Evolutionary conservation across 495 filamentous ascomycete species (phyloP), one percentile per base, ranked within the genome.

Genomic region (Penicillium samsonianum): DNA sequence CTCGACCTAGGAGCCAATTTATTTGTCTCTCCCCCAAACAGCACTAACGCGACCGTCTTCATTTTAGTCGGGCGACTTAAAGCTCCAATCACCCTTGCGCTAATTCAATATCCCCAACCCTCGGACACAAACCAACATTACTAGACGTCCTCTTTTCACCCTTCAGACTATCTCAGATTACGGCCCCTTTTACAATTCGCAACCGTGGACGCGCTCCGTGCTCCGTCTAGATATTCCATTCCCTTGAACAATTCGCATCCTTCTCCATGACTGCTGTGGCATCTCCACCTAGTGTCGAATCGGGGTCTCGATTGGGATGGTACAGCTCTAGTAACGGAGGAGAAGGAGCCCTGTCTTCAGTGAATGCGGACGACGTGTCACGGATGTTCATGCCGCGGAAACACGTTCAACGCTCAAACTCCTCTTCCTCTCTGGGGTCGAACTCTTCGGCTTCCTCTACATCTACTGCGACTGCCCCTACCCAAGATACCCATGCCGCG

Each of bases 191-290:
- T 37, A 4, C 25, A 55, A 49, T 53, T 37, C 28, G 60, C 54
- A 52, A 59, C 54, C 53, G 47, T 64, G 50, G 50, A 63, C 33
- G 48, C 47, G 45, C 52, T 63, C 63, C 56, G 60, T 61, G 45
- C 48, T 62, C 64, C 53, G 59, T 61, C 60, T 58, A 65, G 50
- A 53, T 43, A 52, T 45, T 37, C 43, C 57, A 49, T 48, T 59
- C 35, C 31, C 37, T 54, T 40, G 50, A 22, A 42, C 62, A 54
- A 47, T 57, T 47, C 58, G 62, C 65, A 69, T 72, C 70, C 64
- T 79, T 77, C 72, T 76, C 75, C 72, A 98, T 98, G 94, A 98
- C 94, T 83, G 94, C 94, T 74, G 93, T 98, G 76, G 94, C 92
- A 68, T 90, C 86, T 78, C 91, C 90, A 60, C 90, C 90, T 73